These are phyloP conservation scores for Aspergillus ibericus DNA, from an alignment of 2,329 filamentous ascomycete genomes.

Conservation along the genomic window DNA sequence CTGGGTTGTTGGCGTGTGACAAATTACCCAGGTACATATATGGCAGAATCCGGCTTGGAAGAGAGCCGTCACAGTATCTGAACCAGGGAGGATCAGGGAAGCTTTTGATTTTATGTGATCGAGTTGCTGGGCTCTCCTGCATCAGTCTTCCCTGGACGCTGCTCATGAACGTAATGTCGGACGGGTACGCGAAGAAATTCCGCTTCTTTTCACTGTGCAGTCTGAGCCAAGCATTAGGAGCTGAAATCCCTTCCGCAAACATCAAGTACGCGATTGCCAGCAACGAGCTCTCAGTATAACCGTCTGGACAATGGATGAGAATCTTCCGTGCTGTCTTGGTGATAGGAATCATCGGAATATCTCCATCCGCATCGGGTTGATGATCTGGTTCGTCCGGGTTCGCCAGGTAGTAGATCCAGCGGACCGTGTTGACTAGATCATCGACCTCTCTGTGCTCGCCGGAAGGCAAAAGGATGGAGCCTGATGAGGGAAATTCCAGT, in stretches of 20 bases:
- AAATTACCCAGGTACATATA: constrained; percentile 98
- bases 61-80: constrained; percentile 77
- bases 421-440: constrained; percentile 79
- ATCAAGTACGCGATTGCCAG: constrained; percentile 89
- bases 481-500: constrained; percentile 88
- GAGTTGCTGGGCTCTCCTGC: constrained; percentile 45
- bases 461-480: constrained; percentile 82
- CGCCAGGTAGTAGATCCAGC: constrained; percentile 83
- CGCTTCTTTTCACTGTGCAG: constrained; percentile 77
- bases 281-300: constrained; percentile 92
- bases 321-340: constrained; percentile 61
- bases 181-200: constrained; percentile 95
- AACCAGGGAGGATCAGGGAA: constrained; percentile 72
- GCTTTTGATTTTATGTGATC: constrained; percentile 23
- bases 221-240: constrained; percentile 83
- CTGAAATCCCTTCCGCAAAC: constrained; percentile 78
- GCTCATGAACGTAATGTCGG: constrained; percentile 80
- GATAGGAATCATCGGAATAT: constrained; percentile 53
- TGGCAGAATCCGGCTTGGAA: constrained; percentile 83
- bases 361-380: constrained; percentile 53
- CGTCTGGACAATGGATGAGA: constrained; percentile 90
- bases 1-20: constrained; percentile 89
- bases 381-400: constrained; percentile 55
- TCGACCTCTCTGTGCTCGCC: constrained; percentile 83
- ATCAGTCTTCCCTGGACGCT: constrained; percentile 75